Evolutionary conservation across 2,329 filamentous ascomycete species (phyloP).

Genomic region (Fusarium denticulatum): DNA sequence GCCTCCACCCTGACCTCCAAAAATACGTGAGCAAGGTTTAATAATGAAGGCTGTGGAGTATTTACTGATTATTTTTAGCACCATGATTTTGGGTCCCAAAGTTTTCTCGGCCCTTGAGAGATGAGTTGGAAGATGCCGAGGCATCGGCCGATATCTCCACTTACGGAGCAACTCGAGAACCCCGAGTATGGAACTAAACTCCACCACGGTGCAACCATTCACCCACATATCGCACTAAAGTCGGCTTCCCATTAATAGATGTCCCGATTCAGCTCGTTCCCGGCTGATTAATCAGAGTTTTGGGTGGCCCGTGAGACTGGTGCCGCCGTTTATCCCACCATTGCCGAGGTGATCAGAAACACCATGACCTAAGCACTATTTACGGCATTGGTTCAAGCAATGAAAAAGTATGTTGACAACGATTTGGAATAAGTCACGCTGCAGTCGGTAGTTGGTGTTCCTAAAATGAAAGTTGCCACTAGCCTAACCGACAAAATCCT

Average conservation of each 20-base stretch:
- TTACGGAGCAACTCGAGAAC: neutral
- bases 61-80: neutral
- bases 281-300: neutral
- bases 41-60: fast-evolving
- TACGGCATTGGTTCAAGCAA: fast-evolving
- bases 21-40: neutral
- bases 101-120: fast-evolving
- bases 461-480: neutral
- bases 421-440: too few relatives aligned
- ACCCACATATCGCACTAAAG: neutral
- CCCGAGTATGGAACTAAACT: neutral
- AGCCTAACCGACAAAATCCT: neutral
- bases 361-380: neutral
- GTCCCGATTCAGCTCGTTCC: neutral
- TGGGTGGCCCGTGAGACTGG: neutral
- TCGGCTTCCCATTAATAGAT: neutral
- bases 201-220: neutral
- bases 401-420: neutral
- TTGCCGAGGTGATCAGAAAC: neutral
- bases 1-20: neutral
- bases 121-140: neutral
- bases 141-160: neutral
- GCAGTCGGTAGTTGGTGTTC: too few relatives aligned
- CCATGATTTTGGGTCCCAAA: neutral
- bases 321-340: neutral